Base-by-base conservation (phyloP, 805 yeast species). In the Lachancea fermentati region DNA sequence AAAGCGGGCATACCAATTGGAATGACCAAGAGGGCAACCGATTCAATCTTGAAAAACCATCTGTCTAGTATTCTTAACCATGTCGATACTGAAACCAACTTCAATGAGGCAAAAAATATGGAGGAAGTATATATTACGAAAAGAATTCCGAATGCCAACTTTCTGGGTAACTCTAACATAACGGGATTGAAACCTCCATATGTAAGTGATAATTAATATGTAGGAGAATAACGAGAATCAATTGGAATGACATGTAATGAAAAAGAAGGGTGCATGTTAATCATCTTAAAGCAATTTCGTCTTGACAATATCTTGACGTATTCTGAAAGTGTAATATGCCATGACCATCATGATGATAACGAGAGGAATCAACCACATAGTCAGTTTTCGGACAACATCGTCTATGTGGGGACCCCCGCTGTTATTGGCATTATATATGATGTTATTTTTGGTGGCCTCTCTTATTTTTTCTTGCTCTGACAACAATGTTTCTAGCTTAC, bases 141-240 rank as follows among this genome's bases (percentile, higher is more conserved):
- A 46, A 63, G 72, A 45, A 58, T 52, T 34, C 75, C 78, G 2
- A 75, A 73, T 53, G 71, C 77, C 7, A 75, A 75, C 48, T 63
- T 68, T 36, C 32, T 71, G 9, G 73, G 71, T 0, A 58, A 69
- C 46, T 62, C 71, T 2, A 74, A 73, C 47, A 66, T 74, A 13
- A 58, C 62, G 39, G 67, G 69, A 7, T 58, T 63, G 28, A 70
- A 62, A 44, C 76, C 79, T 7, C 70, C 75, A 1, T 75, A 71
- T 48, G 47, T 44, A 19, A 46, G 43, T 29, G 42, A 40, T 30
- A 6, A 19, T 7, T 41, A 36, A 17, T 19, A 26, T 29, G 22
- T 17, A 12, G 30, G 19, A 30, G n/a, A 15, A 19, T 32, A n/a
- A n/a, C n/a, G n/a, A n/a, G n/a, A n/a, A n/a, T n/a, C n/a, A n/a